phyloP scores from a whole-genome alignment of 2,329 filamentous ascomycete genomes.

The Phialocephala sp. region DNA sequence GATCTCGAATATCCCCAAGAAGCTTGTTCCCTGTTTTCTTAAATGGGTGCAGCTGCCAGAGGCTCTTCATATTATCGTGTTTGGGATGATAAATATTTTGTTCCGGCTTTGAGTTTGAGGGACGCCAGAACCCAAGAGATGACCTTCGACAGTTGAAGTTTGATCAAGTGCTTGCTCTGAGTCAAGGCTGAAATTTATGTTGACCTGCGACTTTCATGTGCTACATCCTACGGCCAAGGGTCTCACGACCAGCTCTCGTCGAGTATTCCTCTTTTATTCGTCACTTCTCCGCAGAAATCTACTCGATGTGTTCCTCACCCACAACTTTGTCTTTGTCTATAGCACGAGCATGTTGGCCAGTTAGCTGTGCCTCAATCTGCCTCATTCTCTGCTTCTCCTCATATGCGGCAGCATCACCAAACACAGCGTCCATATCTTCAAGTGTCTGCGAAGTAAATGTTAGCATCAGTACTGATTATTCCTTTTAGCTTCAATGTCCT shows the following conservation, averaged over 20 bases:
- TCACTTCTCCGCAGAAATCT: background rate
- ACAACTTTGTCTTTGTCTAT: conserved; percentile 27
- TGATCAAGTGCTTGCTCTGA: no score
- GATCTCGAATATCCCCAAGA: conserved; percentile 2
- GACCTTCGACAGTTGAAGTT: no score
- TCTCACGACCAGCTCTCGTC: no score
- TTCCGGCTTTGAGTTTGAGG: no score
- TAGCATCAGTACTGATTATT: background rate
- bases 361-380: conserved; percentile 32
- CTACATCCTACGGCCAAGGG: no score
- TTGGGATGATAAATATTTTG: no score
- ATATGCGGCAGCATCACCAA: conserved; percentile 47
- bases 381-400: conserved; percentile 43
- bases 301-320: conserved; percentile 6
- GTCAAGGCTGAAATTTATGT: no score
- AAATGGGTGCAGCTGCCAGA: conserved; percentile 15
- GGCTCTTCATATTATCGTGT: no score
- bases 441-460: conserved; percentile 44
- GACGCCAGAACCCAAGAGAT: no score
- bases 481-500: background rate
- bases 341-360: conserved; percentile 29
- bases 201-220: no score
- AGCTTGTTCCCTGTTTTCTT: conserved; percentile 1
- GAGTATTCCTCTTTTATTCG: no score
- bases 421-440: conserved; percentile 60